These are phyloP conservation scores for Discostella stelligera DNA, from an alignment of 352 stramenopile genomes.

Conservation along the genomic window DNA sequence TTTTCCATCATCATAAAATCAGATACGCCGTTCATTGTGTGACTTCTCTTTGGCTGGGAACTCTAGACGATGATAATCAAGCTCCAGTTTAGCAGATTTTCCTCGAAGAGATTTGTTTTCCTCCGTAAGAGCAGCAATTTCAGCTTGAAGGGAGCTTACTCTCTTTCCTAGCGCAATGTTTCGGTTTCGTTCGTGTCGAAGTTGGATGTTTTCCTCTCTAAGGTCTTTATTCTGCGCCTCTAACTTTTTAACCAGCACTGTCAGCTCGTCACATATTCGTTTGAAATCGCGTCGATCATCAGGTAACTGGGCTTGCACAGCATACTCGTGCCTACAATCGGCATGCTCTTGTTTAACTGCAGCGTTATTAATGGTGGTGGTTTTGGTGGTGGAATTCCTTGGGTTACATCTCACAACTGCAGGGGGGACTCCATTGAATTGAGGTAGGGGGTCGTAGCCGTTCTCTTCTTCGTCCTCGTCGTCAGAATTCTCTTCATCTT, in stretches of 20 bases:
- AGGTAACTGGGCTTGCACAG: not conserved
- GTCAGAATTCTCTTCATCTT: not conserved
- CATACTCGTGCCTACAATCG: not conserved
- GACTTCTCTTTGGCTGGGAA: too few relatives aligned
- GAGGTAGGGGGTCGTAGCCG: not conserved
- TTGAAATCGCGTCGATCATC: not conserved
- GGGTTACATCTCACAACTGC: not conserved
- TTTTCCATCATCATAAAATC: too few relatives aligned
- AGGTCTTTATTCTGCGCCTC: not conserved
- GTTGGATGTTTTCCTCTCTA: not conserved
- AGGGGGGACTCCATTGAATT: not conserved
- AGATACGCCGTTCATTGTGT: too few relatives aligned
- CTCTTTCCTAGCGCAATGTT: too few relatives aligned
- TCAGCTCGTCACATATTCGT: not conserved
- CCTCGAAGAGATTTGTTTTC: too few relatives aligned
- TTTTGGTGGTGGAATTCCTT: not conserved
- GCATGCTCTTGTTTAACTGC: not conserved
- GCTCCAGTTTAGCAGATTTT: too few relatives aligned
- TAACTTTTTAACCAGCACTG: not conserved
- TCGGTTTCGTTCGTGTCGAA: not conserved
- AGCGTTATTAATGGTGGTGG: not conserved
- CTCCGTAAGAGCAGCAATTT: too few relatives aligned
- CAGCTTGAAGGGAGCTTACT: too few relatives aligned
- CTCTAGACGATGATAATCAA: too few relatives aligned
- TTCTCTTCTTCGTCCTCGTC: not conserved